Evolutionary conservation across 108 stramenopile species (phyloP).

Genomic region (Fragilaria crotonensis): DNA sequence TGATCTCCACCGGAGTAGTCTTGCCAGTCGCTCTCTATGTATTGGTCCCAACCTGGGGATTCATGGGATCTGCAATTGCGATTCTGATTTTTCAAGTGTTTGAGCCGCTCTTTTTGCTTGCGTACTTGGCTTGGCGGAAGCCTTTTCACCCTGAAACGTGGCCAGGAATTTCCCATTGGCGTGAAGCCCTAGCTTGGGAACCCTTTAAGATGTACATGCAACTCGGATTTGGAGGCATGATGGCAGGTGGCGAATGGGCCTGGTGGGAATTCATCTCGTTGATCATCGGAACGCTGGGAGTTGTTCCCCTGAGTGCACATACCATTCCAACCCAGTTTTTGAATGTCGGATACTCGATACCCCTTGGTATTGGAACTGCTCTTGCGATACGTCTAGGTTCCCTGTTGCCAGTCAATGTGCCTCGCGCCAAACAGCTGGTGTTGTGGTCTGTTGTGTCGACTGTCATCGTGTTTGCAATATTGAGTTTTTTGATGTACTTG

Average conservation of each 20-base stretch:
- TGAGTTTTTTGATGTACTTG: slow-evolving; percentile 14
- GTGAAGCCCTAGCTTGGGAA: slow-evolving; percentile 10
- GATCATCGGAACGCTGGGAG: slow-evolving; percentile 35
- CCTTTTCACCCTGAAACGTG: slow-evolving; percentile 31
- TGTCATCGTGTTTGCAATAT: slow-evolving; percentile 7
- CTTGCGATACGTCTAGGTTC: slow-evolving; percentile 34
- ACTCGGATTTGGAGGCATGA: slow-evolving; percentile 37
- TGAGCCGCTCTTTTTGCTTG: slow-evolving; percentile 14
- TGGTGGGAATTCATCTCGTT: slow-evolving; percentile 34
- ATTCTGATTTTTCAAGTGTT: slow-evolving; percentile 15
- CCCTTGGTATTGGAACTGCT: slow-evolving; percentile 31
- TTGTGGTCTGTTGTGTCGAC: neutral
- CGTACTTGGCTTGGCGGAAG: slow-evolving; percentile 17
- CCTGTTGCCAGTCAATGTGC: slow-evolving; percentile 16
- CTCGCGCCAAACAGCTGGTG: slow-evolving; percentile 15
- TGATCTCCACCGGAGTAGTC: slow-evolving; percentile 9
- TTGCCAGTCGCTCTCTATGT: slow-evolving; percentile 26
- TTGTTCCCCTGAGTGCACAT: slow-evolving; percentile 34
- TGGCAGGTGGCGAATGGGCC: slow-evolving; percentile 33
- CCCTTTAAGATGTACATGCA: slow-evolving; percentile 10
- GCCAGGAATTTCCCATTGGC: slow-evolving; percentile 16
- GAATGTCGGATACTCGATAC: slow-evolving; percentile 24
- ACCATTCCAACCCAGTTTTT: slow-evolving; percentile 34
- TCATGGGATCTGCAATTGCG: slow-evolving; percentile 31
- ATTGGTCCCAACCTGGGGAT: slow-evolving; percentile 11